Base-by-base conservation (phyloP, 805 yeast species). In the Hanseniaspora thailandica region DNA sequence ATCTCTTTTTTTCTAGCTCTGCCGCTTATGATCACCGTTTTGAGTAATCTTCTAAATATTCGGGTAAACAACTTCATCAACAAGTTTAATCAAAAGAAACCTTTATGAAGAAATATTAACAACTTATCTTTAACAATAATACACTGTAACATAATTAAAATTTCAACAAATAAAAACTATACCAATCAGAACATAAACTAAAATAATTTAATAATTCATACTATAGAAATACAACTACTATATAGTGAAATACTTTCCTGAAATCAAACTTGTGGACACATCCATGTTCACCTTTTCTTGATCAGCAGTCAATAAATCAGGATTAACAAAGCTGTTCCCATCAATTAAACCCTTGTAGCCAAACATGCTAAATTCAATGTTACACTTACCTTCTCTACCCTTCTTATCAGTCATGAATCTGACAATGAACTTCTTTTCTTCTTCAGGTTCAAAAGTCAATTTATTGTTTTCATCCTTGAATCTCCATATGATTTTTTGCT, bases 401-500 rank as follows among this genome's bases (percentile, higher is more conserved):
- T 67, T 64, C 4, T 84, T 83, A 39, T 77, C 77, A 3, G 96
- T 90, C 64, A 82, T 71, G 63, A 90, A 87, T 68, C 96, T 80
- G 17, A 95, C 96, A 62, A 90, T 80, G 43, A 89, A 73, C 61
- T 84, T 79, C 60, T 82, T 82, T 58, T 84, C 88, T 19, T 60
- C 62, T 2, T 65, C 65, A 17, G 47, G 47, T 2, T 60, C 59
- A 46, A 59, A 56, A 56, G 67, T 66, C 22, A 79, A 60, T 3
- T 60, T 62, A 10, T 76, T 60, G 12, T 75, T 71, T 45, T 69
- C 71, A 55, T 59, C 69, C 33, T 47, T 54, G 59, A 80, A 79
- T 63, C 84, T 78, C 96, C 97, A 89, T 0, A 93, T 82, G 55
- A 93, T 82, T 67, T 97, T 78, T 59, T 80, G 82, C 63, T 80